Conservation (phyloP, 495 filamentous ascomycete species). For the Stereocaulon alpinum region DNA sequence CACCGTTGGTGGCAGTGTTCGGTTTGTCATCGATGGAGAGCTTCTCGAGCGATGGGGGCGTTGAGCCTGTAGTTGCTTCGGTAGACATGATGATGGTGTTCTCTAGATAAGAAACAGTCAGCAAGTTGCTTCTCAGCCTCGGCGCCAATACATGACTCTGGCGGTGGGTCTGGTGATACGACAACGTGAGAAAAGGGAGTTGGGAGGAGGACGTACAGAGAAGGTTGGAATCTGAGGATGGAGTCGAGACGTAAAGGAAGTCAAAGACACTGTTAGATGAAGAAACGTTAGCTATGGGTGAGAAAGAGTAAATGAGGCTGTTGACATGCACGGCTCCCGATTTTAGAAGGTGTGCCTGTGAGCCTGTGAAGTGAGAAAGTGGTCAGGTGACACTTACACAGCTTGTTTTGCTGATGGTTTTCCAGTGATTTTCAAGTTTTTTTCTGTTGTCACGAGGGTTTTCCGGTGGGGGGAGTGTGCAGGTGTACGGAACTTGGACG, state of each 20-base stretch:
- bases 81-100: constrained; percentile 50
- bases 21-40: constrained; percentile 52
- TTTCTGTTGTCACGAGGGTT: constrained; percentile 34
- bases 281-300: background rate
- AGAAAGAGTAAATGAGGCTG: background rate
- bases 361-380: background rate
- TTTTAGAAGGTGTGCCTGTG: background rate
- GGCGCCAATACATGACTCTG: no score
- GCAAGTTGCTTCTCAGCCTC: background rate
- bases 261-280: background rate
- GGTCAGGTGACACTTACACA: constrained; percentile 20
- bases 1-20: constrained; percentile 48
- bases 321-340: background rate
- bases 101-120: background rate
- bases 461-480: constrained; percentile 23
- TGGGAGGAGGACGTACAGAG: constrained; percentile 2
- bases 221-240: background rate
- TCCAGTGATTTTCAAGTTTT: constrained; percentile 42
- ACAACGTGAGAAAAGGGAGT: background rate
- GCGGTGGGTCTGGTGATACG: background rate
- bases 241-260: background rate
- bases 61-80: constrained; percentile 35
- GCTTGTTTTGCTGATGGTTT: constrained; percentile 24
- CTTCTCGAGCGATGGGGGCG: constrained; percentile 56
- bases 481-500: constrained; percentile 10